Conservation (phyloP, 2,329 filamentous ascomycete species). For the Davidsoniella eucalypti region DNA sequence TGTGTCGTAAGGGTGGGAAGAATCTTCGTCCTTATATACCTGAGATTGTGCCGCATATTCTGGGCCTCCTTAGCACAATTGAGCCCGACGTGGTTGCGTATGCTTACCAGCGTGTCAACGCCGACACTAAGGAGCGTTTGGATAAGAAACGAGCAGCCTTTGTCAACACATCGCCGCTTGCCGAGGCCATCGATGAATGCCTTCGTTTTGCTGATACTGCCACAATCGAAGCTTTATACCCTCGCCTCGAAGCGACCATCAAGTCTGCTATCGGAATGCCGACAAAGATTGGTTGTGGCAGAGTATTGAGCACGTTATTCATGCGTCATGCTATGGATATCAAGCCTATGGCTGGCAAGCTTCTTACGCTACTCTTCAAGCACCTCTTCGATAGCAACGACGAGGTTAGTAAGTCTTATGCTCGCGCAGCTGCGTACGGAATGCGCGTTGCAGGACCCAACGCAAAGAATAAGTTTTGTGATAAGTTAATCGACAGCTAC, state of each 20-base stretch:
- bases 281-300: slow-evolving; percentile 80
- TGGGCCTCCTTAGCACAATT: slow-evolving; percentile 69
- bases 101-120: slow-evolving; percentile 75
- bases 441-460: slow-evolving; percentile 40
- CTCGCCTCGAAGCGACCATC: slow-evolving; percentile 59
- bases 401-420: slow-evolving; percentile 80
- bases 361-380: slow-evolving; percentile 64
- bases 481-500: slow-evolving; percentile 51
- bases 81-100: slow-evolving; percentile 87
- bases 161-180: slow-evolving; percentile 75
- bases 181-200: slow-evolving; percentile 79
- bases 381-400: slow-evolving; percentile 83
- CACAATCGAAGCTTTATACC: slow-evolving; percentile 60
- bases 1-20: slow-evolving; percentile 77
- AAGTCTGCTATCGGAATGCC: slow-evolving; percentile 80
- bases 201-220: slow-evolving; percentile 66
- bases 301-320: slow-evolving; percentile 69
- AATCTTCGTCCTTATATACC: slow-evolving; percentile 67
- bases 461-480: slow-evolving; percentile 33
- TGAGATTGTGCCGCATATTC: slow-evolving; percentile 61
- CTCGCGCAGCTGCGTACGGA: slow-evolving; percentile 71
- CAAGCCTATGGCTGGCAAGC: slow-evolving; percentile 54
- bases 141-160: slow-evolving; percentile 71
- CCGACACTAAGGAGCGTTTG: slow-evolving; percentile 74
- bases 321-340: slow-evolving; percentile 65